Evolutionary conservation across 768 basidiomycete species (phyloP).

Genomic region (Leccinum subtestaceum): DNA sequence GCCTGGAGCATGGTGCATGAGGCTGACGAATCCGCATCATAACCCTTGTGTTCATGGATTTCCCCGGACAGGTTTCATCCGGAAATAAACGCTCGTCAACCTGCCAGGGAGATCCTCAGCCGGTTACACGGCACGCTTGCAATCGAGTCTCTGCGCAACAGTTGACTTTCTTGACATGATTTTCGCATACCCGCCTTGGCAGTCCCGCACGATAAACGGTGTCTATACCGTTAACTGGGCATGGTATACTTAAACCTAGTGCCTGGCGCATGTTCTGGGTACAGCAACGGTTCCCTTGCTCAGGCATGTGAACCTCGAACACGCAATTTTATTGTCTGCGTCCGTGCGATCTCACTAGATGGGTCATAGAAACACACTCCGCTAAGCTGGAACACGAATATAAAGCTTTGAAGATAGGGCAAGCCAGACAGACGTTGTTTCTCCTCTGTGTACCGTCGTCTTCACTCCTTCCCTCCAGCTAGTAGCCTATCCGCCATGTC

Average conservation of each 20-base stretch:
- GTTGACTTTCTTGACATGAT: constrained; percentile 1
- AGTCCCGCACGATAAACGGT: constrained; percentile 13
- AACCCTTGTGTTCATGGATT: neutral
- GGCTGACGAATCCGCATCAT: neutral
- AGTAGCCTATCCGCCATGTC: constrained; percentile 17
- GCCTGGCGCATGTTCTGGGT: constrained; percentile 5
- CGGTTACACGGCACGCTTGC: neutral
- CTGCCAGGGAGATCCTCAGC: neutral
- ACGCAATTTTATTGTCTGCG: neutral
- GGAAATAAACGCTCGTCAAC: neutral
- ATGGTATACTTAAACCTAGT: constrained; percentile 6
- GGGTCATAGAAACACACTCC: neutral
- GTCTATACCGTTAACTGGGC: constrained; percentile 12
- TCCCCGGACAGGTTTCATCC: neutral
- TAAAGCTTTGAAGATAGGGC: constrained; percentile 11
- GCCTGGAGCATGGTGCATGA: neutral
- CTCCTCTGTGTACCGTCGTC: constrained; percentile 1
- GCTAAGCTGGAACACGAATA: constrained; percentile 5
- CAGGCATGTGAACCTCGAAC: constrained; percentile 8
- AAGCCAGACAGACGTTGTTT: neutral
- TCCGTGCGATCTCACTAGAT: constrained; percentile 1
- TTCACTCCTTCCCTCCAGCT: neutral
- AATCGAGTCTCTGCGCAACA: neutral
- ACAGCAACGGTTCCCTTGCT: constrained; percentile 3
- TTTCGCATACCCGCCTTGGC: neutral